Evolutionary conservation across 176 grass and related monocot species (phyloP), one percentile per base, ranked within the genome.

Genomic region (Bonia amplexicaulis): DNA sequence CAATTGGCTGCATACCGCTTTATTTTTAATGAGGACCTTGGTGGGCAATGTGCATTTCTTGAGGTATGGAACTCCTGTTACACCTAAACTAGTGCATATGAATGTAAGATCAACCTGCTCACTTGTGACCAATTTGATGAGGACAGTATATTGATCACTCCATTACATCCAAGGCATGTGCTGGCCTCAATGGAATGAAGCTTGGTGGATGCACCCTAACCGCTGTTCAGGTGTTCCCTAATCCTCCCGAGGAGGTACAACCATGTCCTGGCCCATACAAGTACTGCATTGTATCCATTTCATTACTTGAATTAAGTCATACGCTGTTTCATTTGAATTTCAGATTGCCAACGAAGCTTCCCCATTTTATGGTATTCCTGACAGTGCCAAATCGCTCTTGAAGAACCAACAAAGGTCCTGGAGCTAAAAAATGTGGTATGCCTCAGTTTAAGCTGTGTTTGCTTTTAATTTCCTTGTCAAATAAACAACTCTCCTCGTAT

Each of bases 181-280:
- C 93, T 89, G 93, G 97, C 80, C 82, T 99, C 60, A 99, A 90
- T 51, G 97, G 97, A 45, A 99, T 99, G 93, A 94, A 84, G 80
- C 86, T 99, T 76, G 97, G 93, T 74, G 88, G 93, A 81, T 70
- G 75, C 61, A 57, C 91, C 74, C 49, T 99, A 49, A 99, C 91
- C 65, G 97, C 69, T 53, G 90, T 96, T 71, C 90, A 85, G 80
- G 82, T 81, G 66, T 81, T 92, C 71, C 92, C 90, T 73, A 57
- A 87, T 85, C 53, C 87, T 84, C 76, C 84, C 45, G 71, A 76
- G 12, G 66, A 94, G 88, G 93, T 94, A 81, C 71, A 73, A 77
- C 37, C 41, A 65, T 74, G 49, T 92, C 11, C 20, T 40, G 44
- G 70, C 64, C 64, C 87, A 82, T 71, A 85, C 66, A 74, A 82